Evolutionary conservation across 805 yeast genomes (phyloP).

Genomic region (Novakomyces olei): DNA sequence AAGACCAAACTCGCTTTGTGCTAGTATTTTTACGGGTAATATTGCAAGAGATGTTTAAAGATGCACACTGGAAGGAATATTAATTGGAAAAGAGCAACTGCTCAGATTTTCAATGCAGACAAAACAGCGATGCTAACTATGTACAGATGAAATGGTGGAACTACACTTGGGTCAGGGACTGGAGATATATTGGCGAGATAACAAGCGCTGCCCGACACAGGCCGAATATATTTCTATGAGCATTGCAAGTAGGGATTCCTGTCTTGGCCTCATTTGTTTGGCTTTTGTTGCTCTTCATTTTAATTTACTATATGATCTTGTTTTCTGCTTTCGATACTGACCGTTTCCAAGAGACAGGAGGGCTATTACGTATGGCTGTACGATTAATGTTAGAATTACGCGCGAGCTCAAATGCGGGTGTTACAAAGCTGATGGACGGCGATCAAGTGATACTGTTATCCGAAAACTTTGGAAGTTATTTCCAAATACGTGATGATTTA

Average conservation of each 20-base stretch:
- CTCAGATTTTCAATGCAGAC: no score
- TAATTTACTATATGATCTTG: no score
- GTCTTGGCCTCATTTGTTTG: no score
- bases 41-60: no score
- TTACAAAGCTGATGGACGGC: no score
- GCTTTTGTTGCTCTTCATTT: no score
- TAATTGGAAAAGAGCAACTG: background rate
- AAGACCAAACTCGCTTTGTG: background rate
- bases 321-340: no score
- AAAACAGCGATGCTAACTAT: no score
- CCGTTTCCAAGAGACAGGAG: conserved; percentile 75
- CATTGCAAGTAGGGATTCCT: no score
- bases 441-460: conserved; percentile 42
- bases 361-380: conserved; percentile 56
- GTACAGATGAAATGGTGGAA: conserved; percentile 53
- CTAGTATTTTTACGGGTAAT: no score
- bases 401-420: conserved; percentile 7
- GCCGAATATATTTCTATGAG: conserved; percentile 58
- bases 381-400: conserved; percentile 46
- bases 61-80: no score
- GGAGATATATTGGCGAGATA: conserved; percentile 76
- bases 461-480: conserved; percentile 55
- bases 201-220: conserved; percentile 33
- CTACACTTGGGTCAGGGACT: conserved; percentile 78
- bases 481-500: conserved; percentile 73